phyloP scores from a whole-genome alignment of 2,329 filamentous ascomycete species.

The Monilinia fructicola region DNA sequence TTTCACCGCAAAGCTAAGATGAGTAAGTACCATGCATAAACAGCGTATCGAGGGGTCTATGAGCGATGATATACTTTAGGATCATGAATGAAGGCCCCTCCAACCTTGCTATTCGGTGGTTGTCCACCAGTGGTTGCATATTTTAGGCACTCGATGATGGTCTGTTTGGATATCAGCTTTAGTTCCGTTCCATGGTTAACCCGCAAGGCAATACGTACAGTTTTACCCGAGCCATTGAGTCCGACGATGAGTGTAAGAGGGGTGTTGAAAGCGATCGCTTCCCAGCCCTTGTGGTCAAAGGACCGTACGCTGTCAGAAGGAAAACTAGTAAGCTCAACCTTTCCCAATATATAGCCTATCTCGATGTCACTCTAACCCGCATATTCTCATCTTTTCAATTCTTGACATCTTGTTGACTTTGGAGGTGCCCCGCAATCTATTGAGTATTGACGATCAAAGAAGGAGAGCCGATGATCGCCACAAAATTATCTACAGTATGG shows the following conservation, averaged over 20 bases:
- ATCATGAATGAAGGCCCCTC: constrained; percentile 93
- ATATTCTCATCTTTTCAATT: constrained; percentile 86
- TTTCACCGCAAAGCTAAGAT: constrained; percentile 70
- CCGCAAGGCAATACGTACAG: constrained; percentile 47
- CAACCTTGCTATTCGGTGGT: constrained; percentile 82
- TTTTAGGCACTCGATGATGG: constrained; percentile 97
- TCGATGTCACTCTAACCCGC: constrained; percentile 53
- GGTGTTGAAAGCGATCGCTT: constrained; percentile 84
- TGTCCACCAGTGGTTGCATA: constrained; percentile 95
- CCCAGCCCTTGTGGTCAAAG: constrained; percentile 71
- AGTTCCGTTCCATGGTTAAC: background rate
- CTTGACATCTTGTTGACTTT: constrained; percentile 58
- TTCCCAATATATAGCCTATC: background rate
- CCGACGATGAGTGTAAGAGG: constrained; percentile 96
- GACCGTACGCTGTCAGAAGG: constrained; percentile 65
- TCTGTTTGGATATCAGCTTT: constrained; percentile 47
- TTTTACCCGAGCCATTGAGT: constrained; percentile 96
- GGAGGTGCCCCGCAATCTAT: background rate
- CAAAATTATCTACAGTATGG: background rate
- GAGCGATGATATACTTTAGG: constrained; percentile 62
- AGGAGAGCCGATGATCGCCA: background rate
- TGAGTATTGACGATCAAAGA: background rate
- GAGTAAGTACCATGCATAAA: constrained; percentile 28
- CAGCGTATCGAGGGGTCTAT: background rate
- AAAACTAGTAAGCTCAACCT: background rate